phyloP scores from a whole-genome alignment of 805 yeast species.

The Vanderwaltozyma polyspora region DNA sequence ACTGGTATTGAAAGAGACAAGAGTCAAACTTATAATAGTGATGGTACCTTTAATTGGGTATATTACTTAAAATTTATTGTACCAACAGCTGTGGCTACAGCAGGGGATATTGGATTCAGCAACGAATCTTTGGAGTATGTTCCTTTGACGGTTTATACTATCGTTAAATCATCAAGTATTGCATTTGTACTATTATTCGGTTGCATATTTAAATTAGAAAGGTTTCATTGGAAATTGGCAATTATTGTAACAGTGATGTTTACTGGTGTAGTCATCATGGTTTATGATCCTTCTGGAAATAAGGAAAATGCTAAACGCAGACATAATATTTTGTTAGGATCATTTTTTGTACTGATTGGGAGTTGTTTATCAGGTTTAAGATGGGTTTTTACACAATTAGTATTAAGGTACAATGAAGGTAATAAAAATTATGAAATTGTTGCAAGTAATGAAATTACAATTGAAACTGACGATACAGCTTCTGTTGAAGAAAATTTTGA shows the following conservation, averaged over 20 bases:
- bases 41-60: slow-evolving; percentile 14
- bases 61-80: slow-evolving; percentile 45
- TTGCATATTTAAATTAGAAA: slow-evolving; percentile 67
- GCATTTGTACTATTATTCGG: slow-evolving; percentile 87
- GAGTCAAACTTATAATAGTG: not conserved
- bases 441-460: not conserved
- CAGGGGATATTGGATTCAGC: slow-evolving; percentile 90
- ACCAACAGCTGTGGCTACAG: slow-evolving; percentile 80
- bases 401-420: slow-evolving; percentile 35
- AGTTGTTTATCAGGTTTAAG: slow-evolving; percentile 79
- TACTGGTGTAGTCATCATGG: slow-evolving; percentile 81
- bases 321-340: slow-evolving; percentile 39
- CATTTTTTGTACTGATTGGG: slow-evolving; percentile 62
- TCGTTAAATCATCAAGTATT: slow-evolving; percentile 81
- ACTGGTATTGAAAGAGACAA: slow-evolving; percentile 1
- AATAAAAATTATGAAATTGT: not conserved
- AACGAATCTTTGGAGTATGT: slow-evolving; percentile 73
- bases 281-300: slow-evolving; percentile 34
- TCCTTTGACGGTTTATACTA: slow-evolving; percentile 76
- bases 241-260: slow-evolving; percentile 72
- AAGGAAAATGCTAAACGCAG: slow-evolving; percentile 9
- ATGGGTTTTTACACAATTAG: slow-evolving; percentile 89
- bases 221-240: slow-evolving; percentile 53
- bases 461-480: not conserved
- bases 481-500: not conserved